Conservation (phyloP, 2,329 filamentous ascomycete species). For the Dactylellina parvicollis region DNA sequence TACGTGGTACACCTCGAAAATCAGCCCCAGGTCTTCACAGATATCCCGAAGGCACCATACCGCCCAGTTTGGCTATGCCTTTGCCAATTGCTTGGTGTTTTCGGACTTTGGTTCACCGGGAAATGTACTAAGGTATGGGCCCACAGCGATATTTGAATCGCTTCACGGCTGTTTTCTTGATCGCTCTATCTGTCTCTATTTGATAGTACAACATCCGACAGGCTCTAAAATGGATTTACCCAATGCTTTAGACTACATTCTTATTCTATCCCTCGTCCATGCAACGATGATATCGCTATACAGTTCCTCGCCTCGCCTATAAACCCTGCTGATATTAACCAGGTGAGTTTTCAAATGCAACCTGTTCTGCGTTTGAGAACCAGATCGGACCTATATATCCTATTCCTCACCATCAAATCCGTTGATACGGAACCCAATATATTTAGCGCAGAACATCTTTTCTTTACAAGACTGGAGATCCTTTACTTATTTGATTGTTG, state of each 20-base stretch:
- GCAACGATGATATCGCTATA: constrained; percentile 77
- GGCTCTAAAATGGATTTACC: not conserved
- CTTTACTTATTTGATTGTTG: not conserved
- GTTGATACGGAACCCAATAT: no score
- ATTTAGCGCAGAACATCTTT: no score
- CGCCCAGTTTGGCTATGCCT: constrained; percentile 73
- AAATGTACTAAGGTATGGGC: constrained; percentile 72
- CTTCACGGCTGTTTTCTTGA: not conserved
- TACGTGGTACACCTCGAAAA: no score
- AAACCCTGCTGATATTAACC: constrained; percentile 98
- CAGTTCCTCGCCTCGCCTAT: constrained; percentile 90
- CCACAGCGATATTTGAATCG: not conserved
- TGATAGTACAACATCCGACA: not conserved
- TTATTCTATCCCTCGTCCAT: constrained; percentile 79
- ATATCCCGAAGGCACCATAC: constrained; percentile 22
- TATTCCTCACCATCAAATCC: no score
- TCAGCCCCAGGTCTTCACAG: not conserved
- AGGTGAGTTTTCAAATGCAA: constrained; percentile 60
- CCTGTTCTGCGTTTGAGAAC: no score
- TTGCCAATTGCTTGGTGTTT: constrained; percentile 83
- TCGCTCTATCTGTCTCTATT: not conserved
- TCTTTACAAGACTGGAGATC: no score
- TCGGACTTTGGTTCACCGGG: constrained; percentile 77
- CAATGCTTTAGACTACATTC: constrained; percentile 69
- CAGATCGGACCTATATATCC: no score